Evolutionary conservation across 1,284 basidiomycete genomes (phyloP).

Genomic region (Trichosporon sp.): DNA sequence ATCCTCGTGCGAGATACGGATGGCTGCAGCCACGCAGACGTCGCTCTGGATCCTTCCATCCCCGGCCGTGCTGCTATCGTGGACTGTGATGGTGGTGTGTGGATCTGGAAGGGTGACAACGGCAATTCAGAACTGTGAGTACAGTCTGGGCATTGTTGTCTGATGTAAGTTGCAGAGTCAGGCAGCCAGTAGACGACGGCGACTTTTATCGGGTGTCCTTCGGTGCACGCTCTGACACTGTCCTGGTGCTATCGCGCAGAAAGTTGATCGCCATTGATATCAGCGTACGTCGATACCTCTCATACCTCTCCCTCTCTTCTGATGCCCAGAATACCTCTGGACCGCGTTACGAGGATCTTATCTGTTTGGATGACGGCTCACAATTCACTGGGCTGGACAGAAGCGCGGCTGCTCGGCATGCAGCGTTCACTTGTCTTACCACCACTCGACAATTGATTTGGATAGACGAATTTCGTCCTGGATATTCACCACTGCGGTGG

Average conservation of each 20-base stretch:
- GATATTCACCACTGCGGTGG: slow-evolving; percentile 34
- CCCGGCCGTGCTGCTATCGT: slow-evolving; percentile 42
- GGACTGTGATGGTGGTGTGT: slow-evolving; percentile 48
- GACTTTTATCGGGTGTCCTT: slow-evolving; percentile 45
- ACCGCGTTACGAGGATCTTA: not conserved
- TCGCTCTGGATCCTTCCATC: slow-evolving; percentile 37
- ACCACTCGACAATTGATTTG: slow-evolving; percentile 46
- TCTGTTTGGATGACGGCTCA: not conserved
- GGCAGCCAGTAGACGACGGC: slow-evolving; percentile 29
- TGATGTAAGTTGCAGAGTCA: slow-evolving; percentile 34
- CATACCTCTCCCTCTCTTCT: not conserved
- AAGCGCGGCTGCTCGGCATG: slow-evolving; percentile 31
- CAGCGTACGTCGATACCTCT: slow-evolving; percentile 28
- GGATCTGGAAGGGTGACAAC: slow-evolving; percentile 40
- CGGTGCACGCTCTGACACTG: slow-evolving; percentile 39
- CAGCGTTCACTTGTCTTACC: slow-evolving; percentile 31
- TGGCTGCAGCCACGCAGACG: slow-evolving; percentile 41
- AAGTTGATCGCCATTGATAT: slow-evolving; percentile 38
- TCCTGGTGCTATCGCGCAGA: slow-evolving; percentile 39
- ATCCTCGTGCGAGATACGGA: slow-evolving; percentile 27
- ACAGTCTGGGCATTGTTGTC: not conserved
- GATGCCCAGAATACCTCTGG: not conserved
- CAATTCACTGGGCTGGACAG: slow-evolving; percentile 42
- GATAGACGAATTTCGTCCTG: slow-evolving; percentile 39
- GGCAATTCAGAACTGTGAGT: slow-evolving; percentile 20